Evolutionary conservation across 169 alveolate genomes (phyloP).

Genomic region (Plasmodium vinckei): DNA sequence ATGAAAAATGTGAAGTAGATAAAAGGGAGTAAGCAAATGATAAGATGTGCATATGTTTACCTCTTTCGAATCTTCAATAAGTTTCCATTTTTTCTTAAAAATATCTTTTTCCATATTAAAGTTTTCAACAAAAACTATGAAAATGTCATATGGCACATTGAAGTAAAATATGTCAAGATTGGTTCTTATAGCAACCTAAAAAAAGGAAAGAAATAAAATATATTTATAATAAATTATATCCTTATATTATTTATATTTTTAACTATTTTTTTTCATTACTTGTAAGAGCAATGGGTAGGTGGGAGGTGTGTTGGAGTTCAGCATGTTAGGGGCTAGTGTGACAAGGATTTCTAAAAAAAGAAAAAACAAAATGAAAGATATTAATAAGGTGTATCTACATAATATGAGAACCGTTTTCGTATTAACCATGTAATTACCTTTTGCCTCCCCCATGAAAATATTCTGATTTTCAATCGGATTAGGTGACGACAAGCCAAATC

Average conservation of each 20-base stretch:
- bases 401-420: background rate
- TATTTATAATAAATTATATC: background rate
- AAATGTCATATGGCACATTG: constrained; percentile 78
- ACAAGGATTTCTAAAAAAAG: constrained; percentile 45
- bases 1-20: background rate
- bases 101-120: constrained; percentile 74
- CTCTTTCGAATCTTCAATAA: constrained; percentile 81
- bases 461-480: constrained; percentile 43
- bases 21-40: background rate
- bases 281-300: constrained; percentile 76
- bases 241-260: background rate
- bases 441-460: constrained; percentile 55
- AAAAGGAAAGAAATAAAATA: background rate
- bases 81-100: constrained; percentile 80
- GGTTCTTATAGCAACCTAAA: constrained; percentile 82
- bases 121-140: constrained; percentile 77
- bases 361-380: background rate
- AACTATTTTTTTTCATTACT: constrained; percentile 23
- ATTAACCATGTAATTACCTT: constrained; percentile 8
- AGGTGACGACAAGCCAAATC: constrained; percentile 71
- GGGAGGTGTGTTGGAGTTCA: constrained; percentile 80
- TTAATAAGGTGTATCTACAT: background rate
- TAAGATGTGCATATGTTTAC: constrained; percentile 30
- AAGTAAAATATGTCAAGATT: constrained; percentile 80
- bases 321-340: constrained; percentile 63